These are phyloP conservation scores for Vitis hybrid DNA, from an alignment of 177 flowering plant genomes.

Conservation along the genomic window DNA sequence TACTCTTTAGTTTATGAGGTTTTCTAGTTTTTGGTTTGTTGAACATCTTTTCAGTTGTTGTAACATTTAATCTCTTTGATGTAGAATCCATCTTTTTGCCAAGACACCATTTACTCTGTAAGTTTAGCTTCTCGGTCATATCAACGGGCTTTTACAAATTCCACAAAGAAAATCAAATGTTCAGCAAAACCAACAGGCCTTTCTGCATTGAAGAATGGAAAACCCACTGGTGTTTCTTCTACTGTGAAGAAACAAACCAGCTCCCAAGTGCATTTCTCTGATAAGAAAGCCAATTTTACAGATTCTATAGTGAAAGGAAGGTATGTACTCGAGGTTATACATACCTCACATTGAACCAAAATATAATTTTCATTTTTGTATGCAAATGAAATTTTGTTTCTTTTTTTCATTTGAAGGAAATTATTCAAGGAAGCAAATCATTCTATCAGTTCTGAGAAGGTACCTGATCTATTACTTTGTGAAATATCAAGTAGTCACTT, in stretches of 20 bases:
- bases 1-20: neutral
- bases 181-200: slow-evolving; percentile 15
- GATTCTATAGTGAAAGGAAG: slow-evolving; percentile 30
- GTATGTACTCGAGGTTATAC: slow-evolving; percentile 17
- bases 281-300: slow-evolving; percentile 19
- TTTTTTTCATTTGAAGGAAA: slow-evolving; percentile 33
- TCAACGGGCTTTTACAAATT: slow-evolving; percentile 28
- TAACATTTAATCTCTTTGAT: neutral
- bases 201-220: slow-evolving; percentile 23
- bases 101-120: slow-evolving; percentile 56
- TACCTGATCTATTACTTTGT: slow-evolving; percentile 8
- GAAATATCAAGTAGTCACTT: neutral
- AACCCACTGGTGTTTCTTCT: slow-evolving; percentile 19
- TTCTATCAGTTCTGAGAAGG: slow-evolving; percentile 30
- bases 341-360: neutral
- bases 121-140: slow-evolving; percentile 60
- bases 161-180: slow-evolving; percentile 36
- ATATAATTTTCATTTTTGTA: neutral
- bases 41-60: neutral
- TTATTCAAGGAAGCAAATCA: slow-evolving; percentile 34
- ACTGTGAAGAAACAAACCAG: slow-evolving; percentile 26
- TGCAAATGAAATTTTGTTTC: neutral
- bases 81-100: slow-evolving; percentile 62
- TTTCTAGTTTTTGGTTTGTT: neutral
- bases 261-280: slow-evolving; percentile 17